Conservation (phyloP, 1,284 basidiomycete genomes). For the Ustilago shanxiensis region DNA sequence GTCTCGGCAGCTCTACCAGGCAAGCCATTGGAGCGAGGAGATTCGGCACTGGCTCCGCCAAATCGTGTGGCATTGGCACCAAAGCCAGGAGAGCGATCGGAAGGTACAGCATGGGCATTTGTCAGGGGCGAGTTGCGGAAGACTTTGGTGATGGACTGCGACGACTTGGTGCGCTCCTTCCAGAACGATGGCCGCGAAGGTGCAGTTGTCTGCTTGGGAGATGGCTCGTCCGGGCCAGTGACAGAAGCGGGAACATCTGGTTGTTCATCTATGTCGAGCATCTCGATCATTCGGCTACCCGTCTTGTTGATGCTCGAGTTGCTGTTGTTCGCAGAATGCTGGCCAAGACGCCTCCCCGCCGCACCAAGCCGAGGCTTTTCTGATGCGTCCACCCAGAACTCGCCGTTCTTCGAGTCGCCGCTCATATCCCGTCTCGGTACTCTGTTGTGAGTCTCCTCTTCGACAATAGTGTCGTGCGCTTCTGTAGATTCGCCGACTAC, state of each 20-base stretch:
- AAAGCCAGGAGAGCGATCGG: constrained; percentile 10
- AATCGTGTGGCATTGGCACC: not conserved
- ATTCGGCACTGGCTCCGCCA: constrained; percentile 2
- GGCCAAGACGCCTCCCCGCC: constrained; percentile 25
- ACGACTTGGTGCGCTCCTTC: constrained; percentile 39
- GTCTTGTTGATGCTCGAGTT: constrained; percentile 29
- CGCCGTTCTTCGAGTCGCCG: constrained; percentile 22
- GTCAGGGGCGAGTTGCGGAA: constrained; percentile 26
- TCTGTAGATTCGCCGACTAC: constrained; percentile 24
- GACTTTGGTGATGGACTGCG: constrained; percentile 32
- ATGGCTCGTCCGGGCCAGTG: constrained; percentile 26
- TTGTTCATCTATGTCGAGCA: constrained; percentile 35
- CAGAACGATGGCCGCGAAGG: constrained; percentile 32
- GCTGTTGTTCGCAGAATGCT: constrained; percentile 33
- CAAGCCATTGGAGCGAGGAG: constrained; percentile 2
- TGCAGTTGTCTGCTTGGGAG: constrained; percentile 10
- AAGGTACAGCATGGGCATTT: constrained; percentile 1
- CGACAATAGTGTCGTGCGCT: constrained; percentile 8
- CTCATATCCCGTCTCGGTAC: constrained; percentile 25
- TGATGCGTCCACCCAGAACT: constrained; percentile 19
- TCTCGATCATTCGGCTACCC: constrained; percentile 43
- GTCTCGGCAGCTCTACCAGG: not conserved
- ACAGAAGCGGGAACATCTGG: constrained; percentile 22
- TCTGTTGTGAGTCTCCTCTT: constrained; percentile 11
- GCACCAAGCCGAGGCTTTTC: constrained; percentile 14